Conservation (phyloP, 371 early-diverging fungal genomes). For the Saksenaea vasiformis region DNA sequence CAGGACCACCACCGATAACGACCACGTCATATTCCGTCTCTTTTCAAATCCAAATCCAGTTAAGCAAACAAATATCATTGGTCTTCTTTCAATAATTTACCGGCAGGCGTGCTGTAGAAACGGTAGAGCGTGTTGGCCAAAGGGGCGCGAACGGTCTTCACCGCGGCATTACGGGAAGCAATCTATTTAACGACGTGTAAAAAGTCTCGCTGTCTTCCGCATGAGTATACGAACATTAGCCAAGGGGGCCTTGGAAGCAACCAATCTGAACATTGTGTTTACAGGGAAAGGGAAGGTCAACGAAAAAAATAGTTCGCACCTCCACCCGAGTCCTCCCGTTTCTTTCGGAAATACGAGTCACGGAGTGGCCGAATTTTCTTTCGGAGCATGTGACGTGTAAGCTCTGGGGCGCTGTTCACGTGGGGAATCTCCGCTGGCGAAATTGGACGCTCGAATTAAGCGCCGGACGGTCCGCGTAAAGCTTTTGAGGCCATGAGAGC, state of each 20-base stretch:
- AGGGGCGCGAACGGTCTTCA: conserved; percentile 56
- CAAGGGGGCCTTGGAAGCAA: conserved; percentile 59
- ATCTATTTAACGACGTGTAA: conserved; percentile 35
- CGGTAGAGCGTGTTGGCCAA: conserved; percentile 58
- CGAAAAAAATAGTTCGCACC: conserved; percentile 11
- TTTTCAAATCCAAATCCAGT: conserved; percentile 2
- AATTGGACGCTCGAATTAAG: too few species aligned
- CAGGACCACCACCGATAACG: conserved; percentile 96
- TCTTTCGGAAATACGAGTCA: neutral
- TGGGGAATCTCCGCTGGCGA: too few species aligned
- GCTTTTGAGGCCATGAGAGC: too few species aligned
- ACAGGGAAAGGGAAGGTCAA: conserved; percentile 12
- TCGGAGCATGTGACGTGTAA: too few species aligned
- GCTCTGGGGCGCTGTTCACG: too few species aligned
- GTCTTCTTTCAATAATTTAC: conserved; percentile 25
- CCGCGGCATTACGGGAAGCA: conserved; percentile 58
- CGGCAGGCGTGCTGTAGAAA: conserved; percentile 60
- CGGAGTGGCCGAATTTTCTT: neutral
- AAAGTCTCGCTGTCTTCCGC: neutral
- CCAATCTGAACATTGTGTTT: conserved; percentile 61
- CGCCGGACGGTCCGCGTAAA: too few species aligned
- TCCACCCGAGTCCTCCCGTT: neutral
- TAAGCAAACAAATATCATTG: neutral
- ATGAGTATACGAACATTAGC: conserved; percentile 45
- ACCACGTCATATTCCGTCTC: conserved; percentile 79